These are phyloP conservation scores for Bolboschoenus planiculmis DNA, from an alignment of 176 grass and related monocot genomes.

Conservation along the genomic window DNA sequence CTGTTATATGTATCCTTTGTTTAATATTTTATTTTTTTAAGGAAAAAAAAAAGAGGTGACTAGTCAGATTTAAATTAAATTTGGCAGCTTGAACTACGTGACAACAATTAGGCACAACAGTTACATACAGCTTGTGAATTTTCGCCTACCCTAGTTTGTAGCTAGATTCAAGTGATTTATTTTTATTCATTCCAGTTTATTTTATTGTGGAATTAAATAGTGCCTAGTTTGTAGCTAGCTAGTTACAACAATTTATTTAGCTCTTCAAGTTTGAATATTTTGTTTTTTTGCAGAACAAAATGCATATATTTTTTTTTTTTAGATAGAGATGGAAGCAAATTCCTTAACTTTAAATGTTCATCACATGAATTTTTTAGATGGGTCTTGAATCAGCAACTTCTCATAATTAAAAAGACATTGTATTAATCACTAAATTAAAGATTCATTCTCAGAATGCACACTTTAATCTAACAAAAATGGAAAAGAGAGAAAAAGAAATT, in stretches of 20 bases:
- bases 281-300: background rate
- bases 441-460: too few species aligned
- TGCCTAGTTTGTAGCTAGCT: background rate
- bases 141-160: background rate
- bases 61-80: conserved; percentile 2
- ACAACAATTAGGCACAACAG: conserved; percentile 12
- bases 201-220: background rate
- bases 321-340: too few species aligned
- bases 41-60: background rate
- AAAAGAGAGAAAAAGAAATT: too few species aligned
- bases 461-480: too few species aligned
- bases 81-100: conserved; percentile 8
- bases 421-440: too few species aligned
- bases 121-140: background rate
- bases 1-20: too few species aligned
- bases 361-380: too few species aligned
- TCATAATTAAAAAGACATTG: too few species aligned
- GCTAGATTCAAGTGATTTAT: background rate
- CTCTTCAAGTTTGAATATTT: background rate
- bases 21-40: background rate
- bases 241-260: background rate
- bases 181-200: background rate
- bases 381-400: too few species aligned
- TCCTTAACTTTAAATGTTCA: too few species aligned
- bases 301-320: background rate